A percentile compares a stretch with the other conserved stretches of the same genome.
Conservation (phyloP, 2,329 filamentous ascomycete species). For the Cladorrhinum sp. region DNA sequence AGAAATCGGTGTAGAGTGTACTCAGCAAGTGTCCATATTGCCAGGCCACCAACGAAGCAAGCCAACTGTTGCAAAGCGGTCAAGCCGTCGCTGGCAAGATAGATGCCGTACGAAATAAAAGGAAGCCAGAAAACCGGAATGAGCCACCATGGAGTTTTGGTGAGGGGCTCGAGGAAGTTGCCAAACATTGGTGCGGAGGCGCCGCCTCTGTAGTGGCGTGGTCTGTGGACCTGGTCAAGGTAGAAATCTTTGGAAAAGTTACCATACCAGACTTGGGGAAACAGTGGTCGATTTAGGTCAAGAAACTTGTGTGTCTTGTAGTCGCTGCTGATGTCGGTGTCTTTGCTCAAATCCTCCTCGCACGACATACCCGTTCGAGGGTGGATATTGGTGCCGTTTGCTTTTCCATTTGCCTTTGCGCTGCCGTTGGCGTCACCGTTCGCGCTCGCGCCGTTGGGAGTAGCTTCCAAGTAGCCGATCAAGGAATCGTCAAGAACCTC, state of each 20-base stretch:
- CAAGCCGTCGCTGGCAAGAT: constrained; percentile 62
- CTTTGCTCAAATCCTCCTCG: constrained; percentile 80
- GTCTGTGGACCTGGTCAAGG: constrained; percentile 90
- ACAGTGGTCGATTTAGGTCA: constrained; percentile 78
- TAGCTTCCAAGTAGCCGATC: constrained; percentile 72
- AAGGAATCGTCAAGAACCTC: constrained; percentile 87
- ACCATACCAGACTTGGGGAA: constrained; percentile 83
- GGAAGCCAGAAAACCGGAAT: constrained; percentile 84
- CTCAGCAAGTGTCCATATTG: constrained; percentile 85
- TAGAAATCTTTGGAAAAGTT: constrained; percentile 96
- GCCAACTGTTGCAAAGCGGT: constrained; percentile 46
- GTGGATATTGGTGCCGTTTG: constrained; percentile 41
- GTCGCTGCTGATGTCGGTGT: constrained; percentile 73
- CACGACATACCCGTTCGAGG: constrained; percentile 82
- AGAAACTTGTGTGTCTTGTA: constrained; percentile 93
- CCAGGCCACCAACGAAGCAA: constrained; percentile 70
- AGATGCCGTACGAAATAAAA: constrained; percentile 69
- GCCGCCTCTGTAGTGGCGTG: constrained; percentile 92
- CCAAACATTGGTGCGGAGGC: constrained; percentile 91
- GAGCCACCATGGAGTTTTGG: constrained; percentile 91
- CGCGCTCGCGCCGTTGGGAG: constrained; percentile 11
- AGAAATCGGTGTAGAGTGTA: constrained; percentile 85
- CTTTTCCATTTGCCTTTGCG: constrained; percentile 32
- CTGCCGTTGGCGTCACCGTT: constrained; percentile 36
- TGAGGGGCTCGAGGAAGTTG: constrained; percentile 97